phyloP scores from a whole-genome alignment of 2,329 filamentous ascomycete genomes.

The Claviceps lovelessii region DNA sequence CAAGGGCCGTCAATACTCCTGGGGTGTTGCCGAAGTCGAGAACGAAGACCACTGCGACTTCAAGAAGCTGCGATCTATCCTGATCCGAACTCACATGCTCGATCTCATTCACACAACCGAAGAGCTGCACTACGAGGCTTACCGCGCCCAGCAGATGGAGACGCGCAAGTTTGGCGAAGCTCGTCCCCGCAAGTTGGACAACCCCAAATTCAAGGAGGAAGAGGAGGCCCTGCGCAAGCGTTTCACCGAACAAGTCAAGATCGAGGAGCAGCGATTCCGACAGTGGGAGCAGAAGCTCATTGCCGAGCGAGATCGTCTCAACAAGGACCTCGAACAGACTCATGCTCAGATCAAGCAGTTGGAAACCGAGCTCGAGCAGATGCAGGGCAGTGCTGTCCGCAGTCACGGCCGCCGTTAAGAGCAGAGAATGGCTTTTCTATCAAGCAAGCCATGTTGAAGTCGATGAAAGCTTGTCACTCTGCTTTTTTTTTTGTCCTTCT shows the following conservation, averaged over 20 bases:
- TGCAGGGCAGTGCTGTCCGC: conserved; percentile 82
- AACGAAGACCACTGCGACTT: conserved; percentile 99
- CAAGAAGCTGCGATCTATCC: conserved; percentile 98
- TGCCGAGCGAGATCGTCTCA: conserved; percentile 91
- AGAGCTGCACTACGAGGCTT: conserved; percentile 97
- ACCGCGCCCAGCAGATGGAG: conserved; percentile 99
- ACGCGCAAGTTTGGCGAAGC: conserved; percentile 98
- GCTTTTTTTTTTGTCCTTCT: conserved; percentile 8
- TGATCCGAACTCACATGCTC: conserved; percentile 98
- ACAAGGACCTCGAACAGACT: conserved; percentile 98
- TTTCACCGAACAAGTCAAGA: conserved; percentile 99
- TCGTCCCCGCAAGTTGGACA: conserved; percentile 92
- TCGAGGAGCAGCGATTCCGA: conserved; percentile 97
- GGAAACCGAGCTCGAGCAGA: conserved; percentile 80
- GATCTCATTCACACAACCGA: conserved; percentile 99
- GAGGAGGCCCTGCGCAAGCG: conserved; percentile 96
- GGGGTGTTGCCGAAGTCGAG: conserved; percentile 98
- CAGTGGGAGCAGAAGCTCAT: conserved; percentile 99
- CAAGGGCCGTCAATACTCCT: conserved; percentile 97
- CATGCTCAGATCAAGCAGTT: conserved; percentile 88
- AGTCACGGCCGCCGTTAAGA: conserved; percentile 80
- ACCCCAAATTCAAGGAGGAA: conserved; percentile 99
- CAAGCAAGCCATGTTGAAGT: conserved; percentile 12
- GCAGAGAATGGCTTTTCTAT: background rate
- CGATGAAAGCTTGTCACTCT: conserved; percentile 9